Conservation (phyloP, 192 early-diverging fungal species). For the Coemansia sp. region DNA sequence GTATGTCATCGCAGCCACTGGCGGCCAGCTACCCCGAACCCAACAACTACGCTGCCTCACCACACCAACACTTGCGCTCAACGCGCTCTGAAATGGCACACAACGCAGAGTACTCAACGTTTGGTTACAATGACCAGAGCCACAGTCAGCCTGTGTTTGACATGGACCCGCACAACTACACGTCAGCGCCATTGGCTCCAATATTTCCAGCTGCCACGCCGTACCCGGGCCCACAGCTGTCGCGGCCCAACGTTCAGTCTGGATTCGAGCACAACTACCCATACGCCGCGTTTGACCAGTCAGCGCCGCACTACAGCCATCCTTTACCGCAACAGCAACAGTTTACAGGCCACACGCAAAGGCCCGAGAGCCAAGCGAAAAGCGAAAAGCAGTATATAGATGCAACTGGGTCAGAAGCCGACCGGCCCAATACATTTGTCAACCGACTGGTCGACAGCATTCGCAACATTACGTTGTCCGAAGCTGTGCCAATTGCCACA, state of each 20-base stretch:
- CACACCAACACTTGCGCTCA: not conserved
- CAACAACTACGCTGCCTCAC: not conserved
- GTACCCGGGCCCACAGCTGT: not conserved
- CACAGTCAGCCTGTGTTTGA: not conserved
- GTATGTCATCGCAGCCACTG: not conserved
- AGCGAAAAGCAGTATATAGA: not conserved
- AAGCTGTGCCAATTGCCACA: slow-evolving; percentile 25
- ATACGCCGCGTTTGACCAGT: not conserved
- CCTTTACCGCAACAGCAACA: not conserved
- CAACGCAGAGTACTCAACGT: not conserved
- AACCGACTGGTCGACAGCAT: slow-evolving; percentile 33
- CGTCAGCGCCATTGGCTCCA: not conserved
- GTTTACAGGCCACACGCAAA: not conserved
- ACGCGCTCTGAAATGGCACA: not conserved
- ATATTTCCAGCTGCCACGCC: not conserved
- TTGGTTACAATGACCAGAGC: not conserved
- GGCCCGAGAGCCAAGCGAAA: not conserved
- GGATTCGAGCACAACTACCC: not conserved
- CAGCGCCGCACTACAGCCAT: not conserved
- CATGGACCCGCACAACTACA: not conserved
- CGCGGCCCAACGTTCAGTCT: not conserved
- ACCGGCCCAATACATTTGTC: slow-evolving; percentile 11
- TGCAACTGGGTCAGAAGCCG: not conserved
- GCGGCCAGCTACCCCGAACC: not conserved
- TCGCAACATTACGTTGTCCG: slow-evolving; percentile 9